phyloP scores from a whole-genome alignment of 2,329 filamentous ascomycete genomes.

The Sporothrix mexicana region DNA sequence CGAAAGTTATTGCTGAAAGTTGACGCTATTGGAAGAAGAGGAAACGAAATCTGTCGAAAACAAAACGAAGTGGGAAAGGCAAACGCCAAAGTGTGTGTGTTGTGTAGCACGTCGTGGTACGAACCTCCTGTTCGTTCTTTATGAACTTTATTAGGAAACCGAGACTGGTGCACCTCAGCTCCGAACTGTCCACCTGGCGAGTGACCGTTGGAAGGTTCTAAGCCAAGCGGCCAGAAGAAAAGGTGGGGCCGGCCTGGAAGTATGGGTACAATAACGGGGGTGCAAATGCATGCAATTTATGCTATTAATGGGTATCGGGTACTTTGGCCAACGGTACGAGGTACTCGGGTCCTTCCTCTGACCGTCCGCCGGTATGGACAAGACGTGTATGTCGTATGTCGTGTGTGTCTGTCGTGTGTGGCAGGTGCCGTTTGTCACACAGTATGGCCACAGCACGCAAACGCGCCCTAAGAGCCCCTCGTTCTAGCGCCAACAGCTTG shows the following conservation, averaged over 20 bases:
- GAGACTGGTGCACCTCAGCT: background rate
- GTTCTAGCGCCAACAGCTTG: constrained; percentile 4
- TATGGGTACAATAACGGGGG: background rate
- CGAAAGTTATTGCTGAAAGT: background rate
- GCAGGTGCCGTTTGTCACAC: too few species aligned
- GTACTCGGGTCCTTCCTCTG: background rate
- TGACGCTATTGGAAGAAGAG: background rate
- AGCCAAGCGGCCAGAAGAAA: too few species aligned
- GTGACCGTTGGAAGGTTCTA: constrained; percentile 10
- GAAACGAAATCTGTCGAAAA: background rate
- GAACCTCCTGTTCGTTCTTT: background rate
- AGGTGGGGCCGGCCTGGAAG: background rate
- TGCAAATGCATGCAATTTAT: background rate
- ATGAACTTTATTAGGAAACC: constrained; percentile 2
- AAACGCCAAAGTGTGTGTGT: background rate
- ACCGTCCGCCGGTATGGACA: background rate
- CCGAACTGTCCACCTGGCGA: constrained; percentile 23
- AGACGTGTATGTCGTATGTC: too few species aligned
- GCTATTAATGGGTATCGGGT: background rate
- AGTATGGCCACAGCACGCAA: background rate
- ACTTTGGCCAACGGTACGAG: background rate
- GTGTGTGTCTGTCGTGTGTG: too few species aligned
- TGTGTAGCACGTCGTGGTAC: background rate
- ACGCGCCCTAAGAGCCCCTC: background rate
- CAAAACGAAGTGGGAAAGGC: background rate